Evolutionary conservation across 768 basidiomycete genomes (phyloP), one percentile per base, ranked within the genome.

Genomic region (Suillus bovinus): DNA sequence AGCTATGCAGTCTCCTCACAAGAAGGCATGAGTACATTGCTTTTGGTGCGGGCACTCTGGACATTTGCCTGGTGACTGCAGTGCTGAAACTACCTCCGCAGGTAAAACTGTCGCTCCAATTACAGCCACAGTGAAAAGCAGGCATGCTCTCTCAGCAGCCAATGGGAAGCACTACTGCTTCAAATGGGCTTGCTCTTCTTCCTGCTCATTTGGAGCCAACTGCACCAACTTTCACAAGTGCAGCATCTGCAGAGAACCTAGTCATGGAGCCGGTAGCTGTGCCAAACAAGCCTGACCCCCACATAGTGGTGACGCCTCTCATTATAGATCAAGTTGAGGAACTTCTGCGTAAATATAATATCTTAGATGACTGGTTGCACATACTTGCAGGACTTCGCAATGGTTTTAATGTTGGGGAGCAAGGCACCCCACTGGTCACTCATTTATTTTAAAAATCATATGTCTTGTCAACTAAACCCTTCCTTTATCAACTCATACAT

Each of bases 401-500:
- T 1, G 24, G 22, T 31, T 68, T 76, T 3, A 60, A 63, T 57
- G 34, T 36, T 9, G 34, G 34, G 1, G 34, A 11, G 34, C 2
- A 11, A 11, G 11, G 10, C 11, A 9, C 10, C 34, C 34, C 34
- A 36, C 34, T 11, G 11, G 1, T 11, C 34, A 36, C 34, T 11
- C 10, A 3, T 36, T 63, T 71, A 65, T 66, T 76, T 74, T 69
- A 63, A 68, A 41, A 80, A 80, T 67, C 79, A 80, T 61, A 34
- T 68, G 0, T 79, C 77, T 14, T 63, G 72, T 0, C 24, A 20
- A 3, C 60, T 75, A 16, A 68, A 76, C 47, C 67, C 72, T 2
- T 54, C 1, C 5, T 77, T 76, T 46, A 75, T 80, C 39, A 52
- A 68, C 16, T 53, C 63, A 1, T 77, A 80, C 61, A 80, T 81